A percentile compares a stretch with the other conserved stretches of the same genome.
These are phyloP conservation scores for Polyporus arcularius DNA, from an alignment of 768 basidiomycete species.

Conservation along the genomic window DNA sequence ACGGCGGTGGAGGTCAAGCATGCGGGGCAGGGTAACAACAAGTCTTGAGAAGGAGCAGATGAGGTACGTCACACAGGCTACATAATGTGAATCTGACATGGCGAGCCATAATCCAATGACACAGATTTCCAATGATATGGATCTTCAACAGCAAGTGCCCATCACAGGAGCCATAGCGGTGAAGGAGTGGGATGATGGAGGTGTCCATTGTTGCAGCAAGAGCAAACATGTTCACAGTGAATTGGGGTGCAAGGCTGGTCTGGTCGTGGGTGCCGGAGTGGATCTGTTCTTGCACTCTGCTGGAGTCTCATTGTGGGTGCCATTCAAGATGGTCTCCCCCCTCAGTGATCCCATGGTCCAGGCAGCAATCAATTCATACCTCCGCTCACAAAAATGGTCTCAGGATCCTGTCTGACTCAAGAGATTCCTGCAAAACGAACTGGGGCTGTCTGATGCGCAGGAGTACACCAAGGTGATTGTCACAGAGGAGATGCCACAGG, in stretches of 20 bases:
- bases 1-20: too few species aligned
- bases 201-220: neutral
- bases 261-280: slow-evolving; percentile 16
- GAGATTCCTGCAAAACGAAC: slow-evolving; percentile 6
- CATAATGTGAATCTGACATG: too few species aligned
- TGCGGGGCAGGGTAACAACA: too few species aligned
- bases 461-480: slow-evolving; percentile 9
- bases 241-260: slow-evolving; percentile 20
- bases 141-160: too few species aligned
- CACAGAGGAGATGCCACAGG: slow-evolving; percentile 18
- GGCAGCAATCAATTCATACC: slow-evolving; percentile 14
- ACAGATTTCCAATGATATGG: too few species aligned
- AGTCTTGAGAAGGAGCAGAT: too few species aligned
- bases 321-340: slow-evolving; percentile 18
- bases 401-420: slow-evolving; percentile 19
- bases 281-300: slow-evolving; percentile 14
- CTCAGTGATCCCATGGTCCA: slow-evolving; percentile 18
- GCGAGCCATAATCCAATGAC: too few species aligned
- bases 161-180: too few species aligned
- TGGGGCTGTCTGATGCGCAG: slow-evolving; percentile 12
- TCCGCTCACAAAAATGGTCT: slow-evolving; percentile 24
- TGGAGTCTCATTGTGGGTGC: slow-evolving; percentile 13
- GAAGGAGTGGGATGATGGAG: neutral
- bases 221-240: neutral
- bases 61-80: too few species aligned